Evolutionary conservation across 163 green algal species (phyloP), one percentile per base, ranked within the genome.

Genomic region (Picocystis sp.): DNA sequence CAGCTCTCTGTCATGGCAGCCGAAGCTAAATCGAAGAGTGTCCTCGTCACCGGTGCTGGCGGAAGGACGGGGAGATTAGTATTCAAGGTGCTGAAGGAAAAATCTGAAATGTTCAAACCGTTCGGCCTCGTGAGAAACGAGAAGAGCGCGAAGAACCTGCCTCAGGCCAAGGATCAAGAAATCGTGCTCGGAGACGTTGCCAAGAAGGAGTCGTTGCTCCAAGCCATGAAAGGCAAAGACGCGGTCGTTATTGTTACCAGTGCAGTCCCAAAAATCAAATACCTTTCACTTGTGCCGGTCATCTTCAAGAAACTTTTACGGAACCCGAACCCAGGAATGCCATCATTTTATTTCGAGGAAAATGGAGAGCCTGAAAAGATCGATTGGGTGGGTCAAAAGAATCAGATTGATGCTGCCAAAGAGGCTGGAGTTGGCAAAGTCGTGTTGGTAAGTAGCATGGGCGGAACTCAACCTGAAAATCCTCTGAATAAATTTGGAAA

Each of bases 361-460:
- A 66, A 55, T 8, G 72, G 82, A 41, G 55, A 46, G 14, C 81
- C 80, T 0, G 66, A 86, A 53, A 56, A 78, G 70, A 71, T 95
- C 13, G 84, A 94, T 61, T 95, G 82, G 82, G 42, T 82, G 45
- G 84, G 84, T 3, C 81, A 93, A 64, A 91, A 87, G 58, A 56
- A 52, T 19, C 87, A 96, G 62, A 81, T 96, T 34, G 87, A 96
- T 58, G 77, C 75, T 1, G 84, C 84, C 6, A 79, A 80, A 65
- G 50, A 22, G 1, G 78, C 79, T 6, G 87, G 85, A 23, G 69
- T 92, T n/a, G 73, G 79, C 60, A 70, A 70, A 25, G 74, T 92
- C 14, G 70, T 94, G 0, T 33, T 94, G 2, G 67, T 95, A 5
- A 64, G 63, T 35, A 73, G 35, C 63, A 92, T 93, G 83, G 87